Base-by-base conservation (phyloP, 208 protist species). In the Zelonia costaricensis region DNA sequence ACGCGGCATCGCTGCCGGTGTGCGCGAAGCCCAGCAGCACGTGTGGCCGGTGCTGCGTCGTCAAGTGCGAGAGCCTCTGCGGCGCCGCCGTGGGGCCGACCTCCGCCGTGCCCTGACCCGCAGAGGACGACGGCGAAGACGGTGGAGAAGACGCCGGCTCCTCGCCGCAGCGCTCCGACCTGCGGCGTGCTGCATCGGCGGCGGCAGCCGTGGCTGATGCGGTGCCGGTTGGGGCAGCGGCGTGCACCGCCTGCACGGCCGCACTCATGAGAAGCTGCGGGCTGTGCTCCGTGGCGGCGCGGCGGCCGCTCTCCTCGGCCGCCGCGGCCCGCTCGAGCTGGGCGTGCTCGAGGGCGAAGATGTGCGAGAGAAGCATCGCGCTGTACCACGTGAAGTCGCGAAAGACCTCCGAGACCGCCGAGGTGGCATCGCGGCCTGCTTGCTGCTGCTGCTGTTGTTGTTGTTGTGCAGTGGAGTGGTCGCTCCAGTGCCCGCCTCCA, bases 311-410 rank as follows among this genome's bases (percentile, higher is more conserved):
- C 31, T 76, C 70, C 39, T 57, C 53, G 18, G 45, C 55, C 5
- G 47, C 54, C 1, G 52, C 56, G 9, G 53, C 42, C 33, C 63
- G 59, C 47, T 48, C 65, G 5, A 73, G 59, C 44, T 78, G 64
- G 6, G 47, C 72, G 40, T 80, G 69, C 51, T 79, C 76, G 16
- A 73, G 49, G 2, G 57, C 60, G 40, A 62, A 82, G 16, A 82
- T 44, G 43, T 75, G 67, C 25, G 76, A 79, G 30, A 82, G 71
- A 22, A 82, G 66, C 49, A 69, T 67, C 33, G 70, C 67, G 10
- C 71, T 76, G 56, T 74, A 72, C 64, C 76, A 79, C 39, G 62
- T 70, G 43, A 82, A 62, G 46, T 78, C 69, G 15, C 62, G 70
- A 18, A 76, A 47, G 6, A 65, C 44, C 3, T 70, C 56, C 28